phyloP scores from a whole-genome alignment of 2,329 filamentous ascomycete genomes.

The Pseudocercospora fuligena region DNA sequence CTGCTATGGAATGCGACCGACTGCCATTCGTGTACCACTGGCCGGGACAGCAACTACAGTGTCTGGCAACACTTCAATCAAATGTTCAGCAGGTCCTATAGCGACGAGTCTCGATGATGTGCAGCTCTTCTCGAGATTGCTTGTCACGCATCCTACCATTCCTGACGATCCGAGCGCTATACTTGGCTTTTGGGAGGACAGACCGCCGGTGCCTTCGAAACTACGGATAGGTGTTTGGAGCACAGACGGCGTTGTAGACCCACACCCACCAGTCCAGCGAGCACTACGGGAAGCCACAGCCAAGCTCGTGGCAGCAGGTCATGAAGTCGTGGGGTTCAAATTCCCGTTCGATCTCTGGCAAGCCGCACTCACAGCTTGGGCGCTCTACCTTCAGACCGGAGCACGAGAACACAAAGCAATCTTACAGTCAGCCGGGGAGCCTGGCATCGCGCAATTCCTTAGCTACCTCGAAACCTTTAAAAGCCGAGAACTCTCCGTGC shows the following conservation, averaged over 20 bases:
- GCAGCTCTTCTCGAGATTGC: slow-evolving; percentile 44
- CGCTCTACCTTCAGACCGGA: slow-evolving; percentile 23
- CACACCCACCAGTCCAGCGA: slow-evolving; percentile 61
- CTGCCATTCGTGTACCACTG: slow-evolving; percentile 48
- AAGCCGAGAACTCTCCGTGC: slow-evolving; percentile 18
- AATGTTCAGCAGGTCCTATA: slow-evolving; percentile 60
- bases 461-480: slow-evolving; percentile 20
- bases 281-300: slow-evolving; percentile 60
- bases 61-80: slow-evolving; percentile 51
- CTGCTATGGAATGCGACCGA: slow-evolving; percentile 52
- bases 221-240: slow-evolving; percentile 62
- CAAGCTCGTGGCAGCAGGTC: slow-evolving; percentile 55
- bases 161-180: slow-evolving; percentile 58
- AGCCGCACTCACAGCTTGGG: slow-evolving; percentile 21
- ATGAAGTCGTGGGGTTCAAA: slow-evolving; percentile 57
- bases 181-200: slow-evolving; percentile 58
- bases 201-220: slow-evolving; percentile 30
- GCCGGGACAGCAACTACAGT: slow-evolving; percentile 46
- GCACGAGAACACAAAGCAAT: slow-evolving; percentile 16
- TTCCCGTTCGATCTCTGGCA: slow-evolving; percentile 23
- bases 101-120: slow-evolving; percentile 58
- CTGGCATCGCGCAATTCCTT: slow-evolving; percentile 18
- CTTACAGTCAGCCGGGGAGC: slow-evolving; percentile 15
- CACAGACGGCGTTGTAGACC: slow-evolving; percentile 62
- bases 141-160: slow-evolving; percentile 59